Conservation (phyloP, 2,329 filamentous ascomycete genomes). For the Pseudocercospora ulei region DNA sequence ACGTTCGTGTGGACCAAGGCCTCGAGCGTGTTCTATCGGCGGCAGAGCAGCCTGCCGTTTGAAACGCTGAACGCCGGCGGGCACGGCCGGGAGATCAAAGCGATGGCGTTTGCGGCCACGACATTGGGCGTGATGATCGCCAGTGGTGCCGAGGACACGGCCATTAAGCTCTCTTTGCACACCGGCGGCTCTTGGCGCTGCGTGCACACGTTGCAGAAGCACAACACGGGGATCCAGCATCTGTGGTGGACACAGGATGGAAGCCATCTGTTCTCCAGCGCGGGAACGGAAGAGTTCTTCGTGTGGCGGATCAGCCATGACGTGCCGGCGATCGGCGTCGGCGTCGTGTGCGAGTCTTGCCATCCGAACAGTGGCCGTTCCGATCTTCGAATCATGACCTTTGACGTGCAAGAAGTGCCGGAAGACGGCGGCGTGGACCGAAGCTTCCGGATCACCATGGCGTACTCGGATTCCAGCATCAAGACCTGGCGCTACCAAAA, state of each 20-base stretch:
- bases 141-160: conserved; percentile 61
- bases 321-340: conserved; percentile 45
- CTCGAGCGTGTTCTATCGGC: conserved; percentile 25
- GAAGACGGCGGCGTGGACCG: conserved; percentile 18
- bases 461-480: conserved; percentile 73
- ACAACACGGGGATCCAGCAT: conserved; percentile 74
- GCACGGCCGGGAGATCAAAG: conserved; percentile 80
- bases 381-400: conserved; percentile 74
- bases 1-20: conserved; percentile 68
- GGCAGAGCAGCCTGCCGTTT: conserved; percentile 17
- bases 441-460: conserved; percentile 56
- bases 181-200: conserved; percentile 38
- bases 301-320: conserved; percentile 58
- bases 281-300: conserved; percentile 79
- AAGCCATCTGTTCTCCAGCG: conserved; percentile 70
- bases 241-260: conserved; percentile 62
- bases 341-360: conserved; percentile 45
- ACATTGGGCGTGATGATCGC: conserved; percentile 43
- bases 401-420: conserved; percentile 47
- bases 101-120: conserved; percentile 42
- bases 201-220: conserved; percentile 59
- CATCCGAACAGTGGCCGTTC: conserved; percentile 44
- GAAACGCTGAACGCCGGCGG: conserved; percentile 55
- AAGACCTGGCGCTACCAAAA: conserved; percentile 40
- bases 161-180: conserved; percentile 60